phyloP scores from a whole-genome alignment of 495 filamentous ascomycete genomes.

The Aspergillus ostianus region DNA sequence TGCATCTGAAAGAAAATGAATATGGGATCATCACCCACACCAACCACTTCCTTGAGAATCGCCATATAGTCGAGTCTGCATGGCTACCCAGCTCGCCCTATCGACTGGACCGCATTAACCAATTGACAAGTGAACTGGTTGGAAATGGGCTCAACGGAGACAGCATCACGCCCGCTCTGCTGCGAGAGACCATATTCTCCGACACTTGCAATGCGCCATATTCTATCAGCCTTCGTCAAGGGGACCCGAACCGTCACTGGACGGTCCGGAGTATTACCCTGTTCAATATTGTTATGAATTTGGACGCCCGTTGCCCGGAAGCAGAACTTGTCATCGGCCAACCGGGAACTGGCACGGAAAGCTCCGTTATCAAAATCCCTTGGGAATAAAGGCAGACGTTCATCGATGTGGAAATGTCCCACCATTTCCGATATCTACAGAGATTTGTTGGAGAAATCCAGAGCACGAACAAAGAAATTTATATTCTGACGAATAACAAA shows the following conservation, averaged over 20 bases:
- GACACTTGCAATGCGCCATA: slow-evolving; percentile 35
- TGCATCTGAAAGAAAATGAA: slow-evolving; percentile 45
- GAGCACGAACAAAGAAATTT: not conserved
- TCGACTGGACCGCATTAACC: slow-evolving; percentile 45
- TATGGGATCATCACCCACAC: slow-evolving; percentile 55
- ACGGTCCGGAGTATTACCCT: slow-evolving; percentile 24
- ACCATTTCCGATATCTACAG: not conserved
- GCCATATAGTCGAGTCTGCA: slow-evolving; percentile 46
- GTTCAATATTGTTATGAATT: slow-evolving; percentile 43
- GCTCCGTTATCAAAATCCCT: slow-evolving; percentile 30
- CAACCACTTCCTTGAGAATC: slow-evolving; percentile 59
- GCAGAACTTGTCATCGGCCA: slow-evolving; percentile 37
- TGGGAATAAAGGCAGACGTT: slow-evolving; percentile 9
- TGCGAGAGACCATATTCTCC: slow-evolving; percentile 33
- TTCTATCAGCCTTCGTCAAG: slow-evolving; percentile 30
- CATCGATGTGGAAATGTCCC: not conserved
- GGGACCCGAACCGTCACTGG: slow-evolving; percentile 21
- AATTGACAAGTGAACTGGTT: slow-evolving; percentile 36
- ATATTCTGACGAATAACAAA: too few species aligned
- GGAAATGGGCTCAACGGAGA: slow-evolving; percentile 20
- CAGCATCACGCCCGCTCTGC: slow-evolving; percentile 20
- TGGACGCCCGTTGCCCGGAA: slow-evolving; percentile 21
- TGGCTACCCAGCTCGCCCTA: slow-evolving; percentile 55
- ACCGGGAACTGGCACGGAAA: slow-evolving; percentile 30
- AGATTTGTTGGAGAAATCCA: not conserved